Evolutionary conservation across 2,329 filamentous ascomycete species (phyloP).

Genomic region (Trichoderma arundinaceum): DNA sequence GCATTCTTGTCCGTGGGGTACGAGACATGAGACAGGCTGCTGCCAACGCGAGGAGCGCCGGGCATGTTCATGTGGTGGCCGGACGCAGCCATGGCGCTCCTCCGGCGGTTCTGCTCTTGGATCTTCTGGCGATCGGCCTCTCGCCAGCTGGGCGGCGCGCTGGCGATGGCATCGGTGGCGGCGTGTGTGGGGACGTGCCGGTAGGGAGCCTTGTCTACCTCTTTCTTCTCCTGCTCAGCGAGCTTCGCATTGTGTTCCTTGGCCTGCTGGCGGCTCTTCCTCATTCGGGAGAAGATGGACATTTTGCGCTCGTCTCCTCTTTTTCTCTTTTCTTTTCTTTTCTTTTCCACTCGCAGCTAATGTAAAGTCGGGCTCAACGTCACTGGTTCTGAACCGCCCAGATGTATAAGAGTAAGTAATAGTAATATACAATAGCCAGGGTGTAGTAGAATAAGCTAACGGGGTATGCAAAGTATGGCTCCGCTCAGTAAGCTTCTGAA

Average conservation of each 20-base stretch:
- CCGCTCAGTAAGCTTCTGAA: constrained; percentile 17
- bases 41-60: constrained; percentile 52
- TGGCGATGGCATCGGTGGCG: constrained; percentile 61
- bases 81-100: constrained; percentile 55
- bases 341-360: background rate
- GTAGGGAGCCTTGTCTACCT: constrained; percentile 54
- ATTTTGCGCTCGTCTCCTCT: constrained; percentile 45
- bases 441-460: constrained; percentile 18
- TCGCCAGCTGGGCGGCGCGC: constrained; percentile 59
- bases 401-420: background rate
- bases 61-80: constrained; percentile 48
- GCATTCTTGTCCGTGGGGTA: constrained; percentile 51
- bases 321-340: too few species aligned
- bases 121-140: constrained; percentile 54
- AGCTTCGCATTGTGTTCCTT: constrained; percentile 59
- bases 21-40: constrained; percentile 54
- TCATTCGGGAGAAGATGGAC: constrained; percentile 63
- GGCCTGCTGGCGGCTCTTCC: constrained; percentile 58
- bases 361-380: background rate
- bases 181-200: constrained; percentile 67
- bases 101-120: constrained; percentile 56
- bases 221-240: constrained; percentile 53
- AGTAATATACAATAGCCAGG: constrained; percentile 3
- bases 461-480: constrained; percentile 19
- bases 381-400: background rate